Percentiles rank a stretch among this genome's conserved stretches.
Evolutionary conservation across 1,284 basidiomycete species (phyloP).

Genomic region (Ceratobasidium papillatum): DNA sequence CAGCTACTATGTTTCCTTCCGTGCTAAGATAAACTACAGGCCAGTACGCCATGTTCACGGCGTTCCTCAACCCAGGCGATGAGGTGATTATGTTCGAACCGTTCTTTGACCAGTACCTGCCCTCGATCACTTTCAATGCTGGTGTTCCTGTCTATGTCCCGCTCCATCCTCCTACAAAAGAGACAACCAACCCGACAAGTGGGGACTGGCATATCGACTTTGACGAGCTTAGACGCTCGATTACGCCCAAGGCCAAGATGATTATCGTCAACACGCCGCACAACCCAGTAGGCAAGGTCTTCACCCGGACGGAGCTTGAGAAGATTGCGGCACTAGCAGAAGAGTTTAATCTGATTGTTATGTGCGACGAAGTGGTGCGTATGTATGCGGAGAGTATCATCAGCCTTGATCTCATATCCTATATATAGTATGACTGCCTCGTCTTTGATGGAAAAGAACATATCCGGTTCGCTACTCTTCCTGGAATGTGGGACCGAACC

Average conservation of each 20-base stretch:
- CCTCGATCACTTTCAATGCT: conserved; percentile 91
- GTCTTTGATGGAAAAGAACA: conserved; percentile 90
- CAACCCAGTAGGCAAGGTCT: conserved; percentile 97
- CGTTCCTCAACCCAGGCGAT: conserved; percentile 89
- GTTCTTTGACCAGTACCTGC: conserved; percentile 97
- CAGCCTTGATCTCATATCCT: conserved; percentile 23
- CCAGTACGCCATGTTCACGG: conserved; percentile 88
- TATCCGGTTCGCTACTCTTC: conserved; percentile 88
- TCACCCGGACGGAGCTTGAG: conserved; percentile 82
- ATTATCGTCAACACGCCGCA: conserved; percentile 96
- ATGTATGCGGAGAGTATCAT: conserved; percentile 3
- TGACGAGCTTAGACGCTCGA: conserved; percentile 84
- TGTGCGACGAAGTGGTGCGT: conserved; percentile 95
- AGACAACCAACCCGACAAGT: conserved; percentile 64
- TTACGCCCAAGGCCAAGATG: conserved; percentile 89
- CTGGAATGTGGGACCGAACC: conserved; percentile 98
- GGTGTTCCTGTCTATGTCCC: conserved; percentile 95
- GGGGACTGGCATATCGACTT: conserved; percentile 88
- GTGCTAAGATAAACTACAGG: conserved; percentile 59
- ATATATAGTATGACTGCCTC: conserved; percentile 86
- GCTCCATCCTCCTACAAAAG: conserved; percentile 76
- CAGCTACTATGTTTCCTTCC: background rate
- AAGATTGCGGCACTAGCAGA: conserved; percentile 86
- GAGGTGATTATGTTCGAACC: conserved; percentile 99
- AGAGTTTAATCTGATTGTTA: conserved; percentile 91